Evolutionary conservation across 192 early-diverging fungal genomes (phyloP).

Genomic region (Coemansia furcata): DNA sequence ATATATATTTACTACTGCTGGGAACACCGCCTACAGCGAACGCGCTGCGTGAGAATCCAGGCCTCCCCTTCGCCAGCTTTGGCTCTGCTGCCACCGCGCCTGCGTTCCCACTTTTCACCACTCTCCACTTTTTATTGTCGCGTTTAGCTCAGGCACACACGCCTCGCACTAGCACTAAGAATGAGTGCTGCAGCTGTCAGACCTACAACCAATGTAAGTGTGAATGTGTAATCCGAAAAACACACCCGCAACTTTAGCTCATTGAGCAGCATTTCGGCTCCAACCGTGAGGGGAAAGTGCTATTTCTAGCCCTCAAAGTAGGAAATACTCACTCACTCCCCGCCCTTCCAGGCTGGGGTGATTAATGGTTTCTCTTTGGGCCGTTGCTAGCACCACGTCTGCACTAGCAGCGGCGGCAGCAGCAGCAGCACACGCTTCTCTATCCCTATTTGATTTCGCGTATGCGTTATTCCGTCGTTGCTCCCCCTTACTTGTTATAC

Average conservation of each 20-base stretch:
- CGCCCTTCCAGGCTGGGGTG: not conserved
- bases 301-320: not conserved
- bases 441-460: not conserved
- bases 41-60: conserved; percentile 14
- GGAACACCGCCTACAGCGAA: conserved; percentile 11
- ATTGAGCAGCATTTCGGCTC: not conserved
- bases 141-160: not conserved
- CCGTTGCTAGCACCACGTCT: not conserved
- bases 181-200: conserved; percentile 33
- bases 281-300: not conserved
- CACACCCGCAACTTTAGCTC: not conserved
- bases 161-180: not conserved
- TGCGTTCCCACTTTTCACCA: not conserved
- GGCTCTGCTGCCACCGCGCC: not conserved
- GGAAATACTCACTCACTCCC: not conserved
- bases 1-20: conserved; percentile 15
- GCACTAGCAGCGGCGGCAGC: not conserved
- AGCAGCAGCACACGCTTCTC: not conserved
- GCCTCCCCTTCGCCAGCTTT: not conserved
- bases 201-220: conserved; percentile 40
- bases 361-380: not conserved
- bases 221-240: not conserved
- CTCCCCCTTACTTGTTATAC: not conserved
- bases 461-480: not conserved
- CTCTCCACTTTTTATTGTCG: not conserved